Evolutionary conservation across 345 rosid species (phyloP).

Genomic region (Eucalyptus rudis): DNA sequence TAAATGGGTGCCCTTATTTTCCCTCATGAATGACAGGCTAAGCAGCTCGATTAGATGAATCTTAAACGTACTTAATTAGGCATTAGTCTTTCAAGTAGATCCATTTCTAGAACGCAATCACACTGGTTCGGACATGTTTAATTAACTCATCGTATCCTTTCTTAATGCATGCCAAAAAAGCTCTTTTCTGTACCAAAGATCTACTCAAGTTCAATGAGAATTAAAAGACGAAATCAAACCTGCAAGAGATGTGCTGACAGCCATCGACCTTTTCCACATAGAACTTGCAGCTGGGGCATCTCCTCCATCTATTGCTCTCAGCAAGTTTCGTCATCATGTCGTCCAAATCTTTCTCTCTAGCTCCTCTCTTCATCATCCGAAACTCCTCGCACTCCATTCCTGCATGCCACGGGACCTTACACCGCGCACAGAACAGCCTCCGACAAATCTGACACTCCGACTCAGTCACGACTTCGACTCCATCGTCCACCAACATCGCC

Average conservation of each 20-base stretch:
- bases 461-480: not conserved
- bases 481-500: conserved; percentile 8
- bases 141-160: not conserved
- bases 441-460: conserved; percentile 12
- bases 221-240: not conserved
- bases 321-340: conserved; percentile 26
- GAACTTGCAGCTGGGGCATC: conserved; percentile 21
- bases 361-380: conserved; percentile 2
- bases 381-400: conserved; percentile 18
- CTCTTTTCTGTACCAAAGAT: not conserved
- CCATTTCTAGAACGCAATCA: not conserved
- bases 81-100: not conserved
- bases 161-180: not conserved
- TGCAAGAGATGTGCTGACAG: conserved; percentile 27
- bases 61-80: not conserved
- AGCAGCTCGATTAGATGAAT: not conserved
- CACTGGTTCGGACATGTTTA: not conserved
- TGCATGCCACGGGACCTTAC: conserved; percentile 20
- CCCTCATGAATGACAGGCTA: not conserved
- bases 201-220: not conserved
- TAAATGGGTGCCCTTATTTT: not conserved
- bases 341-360: conserved; percentile 8
- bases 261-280: conserved; percentile 26
- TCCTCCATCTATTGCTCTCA: conserved; percentile 24
- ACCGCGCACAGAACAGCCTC: conserved; percentile 8